Evolutionary conservation across 1,139 yeast species (phyloP).

Genomic region (Diutina siamensis): DNA sequence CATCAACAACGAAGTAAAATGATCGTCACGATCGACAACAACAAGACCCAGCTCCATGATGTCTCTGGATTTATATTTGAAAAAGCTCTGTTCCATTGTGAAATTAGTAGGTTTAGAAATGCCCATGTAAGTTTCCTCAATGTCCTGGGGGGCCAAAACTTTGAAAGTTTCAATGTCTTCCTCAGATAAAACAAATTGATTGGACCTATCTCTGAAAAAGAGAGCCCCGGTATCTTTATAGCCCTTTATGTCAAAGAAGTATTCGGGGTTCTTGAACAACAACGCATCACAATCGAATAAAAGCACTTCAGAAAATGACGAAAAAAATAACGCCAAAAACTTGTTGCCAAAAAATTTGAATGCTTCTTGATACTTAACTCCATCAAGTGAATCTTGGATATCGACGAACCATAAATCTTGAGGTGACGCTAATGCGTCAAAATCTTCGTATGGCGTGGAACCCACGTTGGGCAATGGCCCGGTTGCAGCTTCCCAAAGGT

Average conservation of each 20-base stretch:
- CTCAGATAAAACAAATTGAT: too few species aligned
- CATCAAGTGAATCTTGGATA: conserved; percentile 10
- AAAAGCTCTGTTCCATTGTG: conserved; percentile 9
- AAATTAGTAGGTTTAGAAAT: conserved; percentile 7
- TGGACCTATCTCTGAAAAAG: conserved; percentile 15
- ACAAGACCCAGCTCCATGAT: conserved; percentile 12
- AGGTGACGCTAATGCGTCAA: neutral
- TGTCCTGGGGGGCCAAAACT: neutral
- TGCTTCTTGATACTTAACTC: conserved; percentile 1
- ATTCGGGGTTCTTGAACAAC: conserved; percentile 12
- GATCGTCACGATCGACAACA: conserved; percentile 9
- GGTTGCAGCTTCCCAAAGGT: neutral
- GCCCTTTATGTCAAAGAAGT: conserved; percentile 11
- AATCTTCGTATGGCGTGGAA: neutral
- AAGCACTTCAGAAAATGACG: conserved; percentile 14
- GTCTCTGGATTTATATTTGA: conserved; percentile 11
- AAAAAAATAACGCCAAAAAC: conserved; percentile 16
- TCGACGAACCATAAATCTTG: conserved; percentile 13
- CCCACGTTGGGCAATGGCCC: neutral
- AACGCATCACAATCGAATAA: conserved; percentile 15
- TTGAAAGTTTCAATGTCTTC: neutral
- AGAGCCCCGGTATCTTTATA: conserved; percentile 12
- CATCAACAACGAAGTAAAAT: conserved; percentile 10
- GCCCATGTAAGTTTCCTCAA: neutral
- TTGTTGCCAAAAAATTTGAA: conserved; percentile 15